Conservation (phyloP, 208 protist species). For the Vickermania ingenoplastis region DNA sequence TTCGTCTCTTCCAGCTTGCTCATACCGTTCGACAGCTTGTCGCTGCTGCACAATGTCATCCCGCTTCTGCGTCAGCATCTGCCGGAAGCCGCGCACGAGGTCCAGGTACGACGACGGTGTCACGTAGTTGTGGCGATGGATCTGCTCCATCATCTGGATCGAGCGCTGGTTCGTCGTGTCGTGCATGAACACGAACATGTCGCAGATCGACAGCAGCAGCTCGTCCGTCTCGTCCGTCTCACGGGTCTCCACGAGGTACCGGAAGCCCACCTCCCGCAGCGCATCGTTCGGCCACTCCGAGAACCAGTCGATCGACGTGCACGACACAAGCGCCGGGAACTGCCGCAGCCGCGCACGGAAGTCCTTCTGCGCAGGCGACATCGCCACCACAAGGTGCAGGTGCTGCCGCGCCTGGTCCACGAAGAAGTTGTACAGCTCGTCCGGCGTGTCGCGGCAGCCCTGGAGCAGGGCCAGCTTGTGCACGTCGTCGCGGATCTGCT, state of each 20-base stretch:
- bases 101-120: slow-evolving; percentile 98
- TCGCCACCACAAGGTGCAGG: slow-evolving; percentile 95
- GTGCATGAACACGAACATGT: slow-evolving; percentile 94
- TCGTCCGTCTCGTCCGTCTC: slow-evolving; percentile 85
- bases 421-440: slow-evolving; percentile 95
- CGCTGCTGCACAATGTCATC: slow-evolving; percentile 92
- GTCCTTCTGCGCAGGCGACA: slow-evolving; percentile 94
- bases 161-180: slow-evolving; percentile 78
- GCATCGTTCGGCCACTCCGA: slow-evolving; percentile 96
- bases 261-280: slow-evolving; percentile 90
- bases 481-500: slow-evolving; percentile 89
- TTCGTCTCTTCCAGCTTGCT: slow-evolving; percentile 91
- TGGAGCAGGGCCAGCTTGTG: slow-evolving; percentile 79
- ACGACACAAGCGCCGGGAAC: slow-evolving; percentile 97
- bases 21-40: slow-evolving; percentile 94
- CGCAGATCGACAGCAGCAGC: slow-evolving; percentile 63
- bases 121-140: slow-evolving; percentile 95
- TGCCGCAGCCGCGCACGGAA: slow-evolving; percentile 96
- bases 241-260: slow-evolving; percentile 73
- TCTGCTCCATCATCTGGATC: slow-evolving; percentile 88
- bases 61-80: slow-evolving; percentile 90
- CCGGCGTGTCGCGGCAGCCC: slow-evolving; percentile 84
- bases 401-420: slow-evolving; percentile 91
- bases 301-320: slow-evolving; percentile 99
- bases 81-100: slow-evolving; percentile 92